Percentiles rank a stretch among this genome's conserved stretches.
Evolutionary conservation across 768 basidiomycete genomes (phyloP).

Genomic region (Tricholoma flavovirens): DNA sequence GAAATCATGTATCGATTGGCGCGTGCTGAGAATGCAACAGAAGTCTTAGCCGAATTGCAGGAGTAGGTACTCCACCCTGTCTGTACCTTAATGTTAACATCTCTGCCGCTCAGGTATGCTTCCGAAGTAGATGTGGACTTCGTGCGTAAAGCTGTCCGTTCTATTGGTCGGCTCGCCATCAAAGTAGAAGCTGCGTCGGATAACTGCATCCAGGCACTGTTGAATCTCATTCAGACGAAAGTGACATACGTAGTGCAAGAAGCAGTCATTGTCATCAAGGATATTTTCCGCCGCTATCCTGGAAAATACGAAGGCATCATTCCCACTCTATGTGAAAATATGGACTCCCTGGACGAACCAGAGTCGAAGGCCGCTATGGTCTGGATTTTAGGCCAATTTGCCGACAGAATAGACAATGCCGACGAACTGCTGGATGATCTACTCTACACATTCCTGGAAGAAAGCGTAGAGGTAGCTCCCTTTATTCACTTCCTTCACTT

Average conservation of each 20-base stretch:
- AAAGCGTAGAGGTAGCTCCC: constrained; percentile 80
- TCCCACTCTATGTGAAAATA: constrained; percentile 85
- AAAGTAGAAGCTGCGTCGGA: constrained; percentile 90
- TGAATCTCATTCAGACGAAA: constrained; percentile 86
- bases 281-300: constrained; percentile 96
- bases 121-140: constrained; percentile 98
- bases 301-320: constrained; percentile 97
- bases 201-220: constrained; percentile 80
- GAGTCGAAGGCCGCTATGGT: constrained; percentile 97
- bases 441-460: constrained; percentile 83
- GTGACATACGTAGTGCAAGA: constrained; percentile 97
- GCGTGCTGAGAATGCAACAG: constrained; percentile 87
- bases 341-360: constrained; percentile 89
- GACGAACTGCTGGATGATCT: constrained; percentile 94
- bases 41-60: constrained; percentile 91
- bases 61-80: constrained; percentile 51
- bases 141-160: constrained; percentile 94
- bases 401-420: constrained; percentile 91
- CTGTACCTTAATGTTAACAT: constrained; percentile 1
- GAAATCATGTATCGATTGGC: constrained; percentile 99
- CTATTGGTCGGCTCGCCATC: constrained; percentile 96
- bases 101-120: constrained; percentile 62
- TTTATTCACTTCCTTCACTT: neutral
- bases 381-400: constrained; percentile 97
- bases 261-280: constrained; percentile 94